Evolutionary conservation across 2,329 filamentous ascomycete species (phyloP).

Genomic region (Sordariomycetes sp.): DNA sequence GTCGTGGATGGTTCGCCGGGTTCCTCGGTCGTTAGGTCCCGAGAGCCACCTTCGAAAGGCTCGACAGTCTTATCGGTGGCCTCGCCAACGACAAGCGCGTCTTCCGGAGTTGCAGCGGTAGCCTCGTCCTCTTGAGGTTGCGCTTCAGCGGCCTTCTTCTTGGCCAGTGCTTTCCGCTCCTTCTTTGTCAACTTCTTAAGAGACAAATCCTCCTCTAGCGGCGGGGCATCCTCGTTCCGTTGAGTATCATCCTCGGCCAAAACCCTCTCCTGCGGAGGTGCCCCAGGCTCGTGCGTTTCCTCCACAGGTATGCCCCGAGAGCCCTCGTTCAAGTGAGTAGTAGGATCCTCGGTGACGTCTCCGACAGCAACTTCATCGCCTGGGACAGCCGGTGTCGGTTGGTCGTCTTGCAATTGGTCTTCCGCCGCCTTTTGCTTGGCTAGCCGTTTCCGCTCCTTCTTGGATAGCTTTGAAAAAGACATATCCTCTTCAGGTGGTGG

Average conservation of each 20-base stretch:
- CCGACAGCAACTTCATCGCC: neutral
- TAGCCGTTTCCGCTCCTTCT: constrained; percentile 4
- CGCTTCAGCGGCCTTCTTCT: constrained; percentile 10
- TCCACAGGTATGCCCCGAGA: neutral
- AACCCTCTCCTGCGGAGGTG: no score
- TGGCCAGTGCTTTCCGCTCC: neutral
- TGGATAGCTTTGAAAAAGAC: constrained; percentile 12
- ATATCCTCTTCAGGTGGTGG: neutral
- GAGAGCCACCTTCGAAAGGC: no score
- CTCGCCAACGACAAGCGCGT: neutral
- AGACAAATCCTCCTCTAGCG: constrained; percentile 17
- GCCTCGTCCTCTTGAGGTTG: neutral
- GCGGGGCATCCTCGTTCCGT: neutral
- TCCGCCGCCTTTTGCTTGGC: constrained; percentile 9
- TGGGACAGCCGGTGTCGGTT: neutral
- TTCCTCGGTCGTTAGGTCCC: neutral
- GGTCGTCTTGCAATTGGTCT: neutral
- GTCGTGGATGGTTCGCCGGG: neutral
- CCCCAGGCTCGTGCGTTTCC: no score
- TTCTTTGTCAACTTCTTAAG: constrained; percentile 19
- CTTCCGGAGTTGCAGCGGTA: neutral
- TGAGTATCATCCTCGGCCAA: neutral
- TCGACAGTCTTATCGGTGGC: neutral
- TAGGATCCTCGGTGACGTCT: no score
- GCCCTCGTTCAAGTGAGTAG: no score